These are phyloP conservation scores for Diatrype stigma DNA, from an alignment of 2,329 filamentous ascomycete species.

Conservation along the genomic window DNA sequence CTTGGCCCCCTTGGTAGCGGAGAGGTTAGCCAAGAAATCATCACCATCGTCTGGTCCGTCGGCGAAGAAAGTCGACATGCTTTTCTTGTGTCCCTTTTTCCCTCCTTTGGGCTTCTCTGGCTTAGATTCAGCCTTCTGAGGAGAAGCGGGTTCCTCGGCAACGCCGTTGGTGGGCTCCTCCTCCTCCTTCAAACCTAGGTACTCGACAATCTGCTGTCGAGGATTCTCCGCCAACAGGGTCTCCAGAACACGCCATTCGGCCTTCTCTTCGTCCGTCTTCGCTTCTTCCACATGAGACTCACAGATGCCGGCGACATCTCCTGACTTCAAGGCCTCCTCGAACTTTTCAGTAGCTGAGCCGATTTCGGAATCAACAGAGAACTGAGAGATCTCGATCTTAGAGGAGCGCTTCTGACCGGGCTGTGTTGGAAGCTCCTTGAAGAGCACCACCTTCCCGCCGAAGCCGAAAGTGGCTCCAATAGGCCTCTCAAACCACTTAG, in stretches of 20 bases:
- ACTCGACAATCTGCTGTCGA: conserved; percentile 80
- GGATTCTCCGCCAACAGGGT: conserved; percentile 81
- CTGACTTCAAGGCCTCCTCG: conserved; percentile 73
- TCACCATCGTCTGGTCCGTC: conserved; percentile 69
- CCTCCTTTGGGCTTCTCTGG: conserved; percentile 41
- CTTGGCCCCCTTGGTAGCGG: conserved; percentile 85
- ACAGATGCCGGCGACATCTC: conserved; percentile 75
- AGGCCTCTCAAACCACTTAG: conserved; percentile 85
- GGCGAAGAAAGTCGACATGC: conserved; percentile 74
- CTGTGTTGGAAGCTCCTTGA: conserved; percentile 56
- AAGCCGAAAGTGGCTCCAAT: conserved; percentile 90
- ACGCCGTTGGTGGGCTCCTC: conserved; percentile 49
- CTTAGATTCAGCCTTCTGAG: conserved; percentile 35
- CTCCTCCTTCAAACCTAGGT: conserved; percentile 78
- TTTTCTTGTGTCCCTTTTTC: conserved; percentile 46
- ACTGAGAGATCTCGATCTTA: conserved; percentile 79
- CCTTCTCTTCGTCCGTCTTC: conserved; percentile 84
- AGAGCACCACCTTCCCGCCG: conserved; percentile 82
- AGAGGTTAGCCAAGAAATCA: conserved; percentile 79
- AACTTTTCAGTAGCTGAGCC: conserved; percentile 83
- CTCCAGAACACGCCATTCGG: conserved; percentile 92
- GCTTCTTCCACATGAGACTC: conserved; percentile 71
- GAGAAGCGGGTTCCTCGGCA: conserved; percentile 25
- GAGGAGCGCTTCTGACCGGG: conserved; percentile 65
- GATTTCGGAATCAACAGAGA: conserved; percentile 81